Base-by-base conservation (phyloP, 768 basidiomycete species). In the Pisolithus marmoratus region DNA sequence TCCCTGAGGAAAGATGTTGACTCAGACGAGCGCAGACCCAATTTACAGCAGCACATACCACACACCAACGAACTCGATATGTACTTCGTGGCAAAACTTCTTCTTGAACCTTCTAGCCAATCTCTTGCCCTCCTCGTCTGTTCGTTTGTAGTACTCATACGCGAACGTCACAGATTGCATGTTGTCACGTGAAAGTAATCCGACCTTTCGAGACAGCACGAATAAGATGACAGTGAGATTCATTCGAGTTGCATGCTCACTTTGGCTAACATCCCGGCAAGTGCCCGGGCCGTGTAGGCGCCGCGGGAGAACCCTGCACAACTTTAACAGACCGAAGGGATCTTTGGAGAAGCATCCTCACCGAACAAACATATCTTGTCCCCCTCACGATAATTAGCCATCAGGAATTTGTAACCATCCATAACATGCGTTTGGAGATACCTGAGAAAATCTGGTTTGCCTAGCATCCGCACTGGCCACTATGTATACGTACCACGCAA, bases 281-380 rank as follows among this genome's bases (percentile, higher is more conserved):
- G 71, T 6, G 88, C 88, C 50, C 91, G 78, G 11, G 75, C 77
- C 8, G 82, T 82, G 61, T 81, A 85, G 3, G 78, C 78, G 15
- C 82, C 82, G 29, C 90, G 78, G 44, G 89, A 91, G 61, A 92
- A 94, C 0, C 90, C 88, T 83, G 23, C 14, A 29, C 38, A 7
- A 3, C 19, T 38, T 71, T 5, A 71, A 53, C 23, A 22, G 5
- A 8, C 23, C 62, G 27, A 2, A 17, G 6, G 20, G 20, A 2
- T 6, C 11, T 40, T 20, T 27, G 34, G 8, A 7, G 8, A 31
- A 37, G 36, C 19, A 6, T 36, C 59, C 71, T 23, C 50, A 83
- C 85, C 87, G 52, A 89, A 88, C 20, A 90, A 66, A 60, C 83
- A 88, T 29, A 90, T 79, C 63, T 76, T 87, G 63, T 89, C 87